A percentile compares a stretch with the other conserved stretches of the same genome.
These are phyloP conservation scores for Ceriops tagal DNA, from an alignment of 345 rosid species.

Conservation along the genomic window DNA sequence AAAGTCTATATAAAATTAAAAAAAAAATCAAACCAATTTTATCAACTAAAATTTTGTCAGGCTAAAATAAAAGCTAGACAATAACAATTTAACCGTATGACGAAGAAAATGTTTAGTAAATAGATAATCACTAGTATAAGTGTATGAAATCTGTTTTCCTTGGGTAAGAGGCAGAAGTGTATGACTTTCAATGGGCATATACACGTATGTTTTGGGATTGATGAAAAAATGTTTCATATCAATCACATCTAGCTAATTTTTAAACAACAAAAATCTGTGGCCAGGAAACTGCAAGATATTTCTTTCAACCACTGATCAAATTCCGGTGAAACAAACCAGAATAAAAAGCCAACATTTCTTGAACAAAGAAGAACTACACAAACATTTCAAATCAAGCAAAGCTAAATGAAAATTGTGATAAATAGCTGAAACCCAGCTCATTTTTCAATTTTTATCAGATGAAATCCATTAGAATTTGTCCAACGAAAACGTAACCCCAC, in stretches of 20 bases:
- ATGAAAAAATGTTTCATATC: background rate
- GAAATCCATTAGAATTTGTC: background rate
- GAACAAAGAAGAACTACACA: background rate
- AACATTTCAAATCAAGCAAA: slow-evolving; percentile 1
- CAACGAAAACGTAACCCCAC: background rate
- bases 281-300: background rate
- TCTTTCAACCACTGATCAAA: background rate
- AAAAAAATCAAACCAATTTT: no score
- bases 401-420: no score
- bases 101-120: background rate
- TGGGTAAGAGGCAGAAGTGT: no score
- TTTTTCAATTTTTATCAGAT: no score
- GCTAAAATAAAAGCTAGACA: no score
- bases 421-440: no score
- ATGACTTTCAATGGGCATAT: no score
- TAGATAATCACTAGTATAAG: background rate
- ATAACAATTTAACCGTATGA: background rate
- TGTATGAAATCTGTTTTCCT: no score
- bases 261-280: background rate
- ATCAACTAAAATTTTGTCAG: no score
- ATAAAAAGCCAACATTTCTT: background rate
- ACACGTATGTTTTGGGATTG: no score
- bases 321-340: background rate
- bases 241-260: background rate
- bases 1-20: background rate